phyloP scores from a whole-genome alignment of 73 alveolate species.

The Blepharisma stoltei region DNA sequence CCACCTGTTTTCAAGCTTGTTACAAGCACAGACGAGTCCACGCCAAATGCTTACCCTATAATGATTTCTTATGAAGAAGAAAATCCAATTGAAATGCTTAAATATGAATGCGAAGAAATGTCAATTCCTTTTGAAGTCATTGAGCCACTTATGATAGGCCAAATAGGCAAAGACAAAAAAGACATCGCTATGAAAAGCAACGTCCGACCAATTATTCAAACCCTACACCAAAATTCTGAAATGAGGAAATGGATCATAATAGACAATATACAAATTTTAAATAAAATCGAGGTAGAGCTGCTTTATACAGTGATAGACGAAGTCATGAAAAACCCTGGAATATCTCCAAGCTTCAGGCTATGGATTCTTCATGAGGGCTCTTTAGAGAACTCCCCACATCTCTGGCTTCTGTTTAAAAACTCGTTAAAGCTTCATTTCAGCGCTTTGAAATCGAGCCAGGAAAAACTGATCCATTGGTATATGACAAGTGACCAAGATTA shows the following conservation, averaged over 20 bases:
- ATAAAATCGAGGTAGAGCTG: not conserved
- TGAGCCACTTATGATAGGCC: not conserved
- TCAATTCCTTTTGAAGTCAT: constrained; percentile 3
- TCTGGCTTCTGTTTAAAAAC: too few species aligned
- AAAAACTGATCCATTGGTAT: too few species aligned
- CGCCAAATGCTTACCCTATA: not conserved
- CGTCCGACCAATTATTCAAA: not conserved
- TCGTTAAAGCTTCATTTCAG: too few species aligned
- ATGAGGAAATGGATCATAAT: not conserved
- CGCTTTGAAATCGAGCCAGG: too few species aligned
- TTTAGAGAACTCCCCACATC: too few species aligned
- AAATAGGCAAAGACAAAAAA: not conserved
- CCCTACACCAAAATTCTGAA: not conserved
- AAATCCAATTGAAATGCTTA: not conserved
- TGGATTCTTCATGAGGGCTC: too few species aligned
- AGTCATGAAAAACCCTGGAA: not conserved
- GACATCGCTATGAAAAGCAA: not conserved
- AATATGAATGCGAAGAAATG: constrained; percentile 9
- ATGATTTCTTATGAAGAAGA: not conserved
- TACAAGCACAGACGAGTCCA: not conserved
- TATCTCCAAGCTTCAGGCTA: too few species aligned
- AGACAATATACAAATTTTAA: not conserved
- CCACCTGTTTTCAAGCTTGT: not conserved
- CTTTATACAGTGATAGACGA: not conserved
- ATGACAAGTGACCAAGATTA: too few species aligned